Percentiles rank a stretch among this genome's conserved stretches.
phyloP scores from a whole-genome alignment of 257 asterid genomes.

The Leptodermis oblonga region DNA sequence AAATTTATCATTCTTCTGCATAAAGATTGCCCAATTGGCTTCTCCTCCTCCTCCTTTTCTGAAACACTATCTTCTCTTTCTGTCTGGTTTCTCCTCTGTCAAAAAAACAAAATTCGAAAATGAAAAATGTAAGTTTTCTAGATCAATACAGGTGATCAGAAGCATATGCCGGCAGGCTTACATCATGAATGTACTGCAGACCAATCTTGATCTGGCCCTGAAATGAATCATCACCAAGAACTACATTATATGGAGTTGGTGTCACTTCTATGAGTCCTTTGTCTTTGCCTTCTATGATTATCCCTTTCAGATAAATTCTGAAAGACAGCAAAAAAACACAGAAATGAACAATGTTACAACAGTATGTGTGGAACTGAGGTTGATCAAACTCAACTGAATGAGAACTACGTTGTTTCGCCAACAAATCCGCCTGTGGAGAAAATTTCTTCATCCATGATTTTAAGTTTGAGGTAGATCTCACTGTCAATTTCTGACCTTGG shows the following conservation, averaged over 20 bases:
- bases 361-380: background rate
- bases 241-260: constrained; percentile 65
- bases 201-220: constrained; percentile 65
- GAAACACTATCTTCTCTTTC: background rate
- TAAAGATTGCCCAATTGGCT: constrained; percentile 25
- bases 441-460: constrained; percentile 52
- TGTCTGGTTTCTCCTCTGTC: background rate
- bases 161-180: constrained; percentile 17
- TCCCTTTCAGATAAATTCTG: constrained; percentile 66
- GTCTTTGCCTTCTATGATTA: constrained; percentile 51
- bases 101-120: background rate
- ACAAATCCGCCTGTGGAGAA: constrained; percentile 40
- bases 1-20: constrained; percentile 31
- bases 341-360: background rate
- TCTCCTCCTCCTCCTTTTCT: constrained; percentile 12
- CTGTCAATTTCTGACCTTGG: constrained; percentile 35
- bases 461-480: constrained; percentile 49
- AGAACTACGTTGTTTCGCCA: constrained; percentile 60
- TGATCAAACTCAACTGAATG: background rate
- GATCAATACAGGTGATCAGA: background rate
- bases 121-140: background rate
- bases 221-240: constrained; percentile 62
- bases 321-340: background rate
- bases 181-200: constrained; percentile 44
- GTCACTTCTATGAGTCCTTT: constrained; percentile 39